Percentiles rank a stretch among this genome's conserved stretches.
phyloP scores from a whole-genome alignment of 208 protist genomes.

The Naegleria fowleri region DNA sequence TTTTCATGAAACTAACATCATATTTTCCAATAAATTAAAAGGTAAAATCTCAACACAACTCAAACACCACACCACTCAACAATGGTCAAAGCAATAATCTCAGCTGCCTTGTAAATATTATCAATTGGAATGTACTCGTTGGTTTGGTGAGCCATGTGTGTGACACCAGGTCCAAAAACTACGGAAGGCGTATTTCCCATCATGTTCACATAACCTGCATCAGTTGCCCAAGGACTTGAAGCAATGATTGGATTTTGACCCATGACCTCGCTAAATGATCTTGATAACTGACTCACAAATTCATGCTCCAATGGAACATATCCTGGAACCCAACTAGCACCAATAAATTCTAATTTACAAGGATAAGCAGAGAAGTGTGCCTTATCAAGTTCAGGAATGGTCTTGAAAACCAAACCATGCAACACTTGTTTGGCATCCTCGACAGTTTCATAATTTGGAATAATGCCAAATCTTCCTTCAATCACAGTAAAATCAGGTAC shows the following conservation, averaged over 20 bases:
- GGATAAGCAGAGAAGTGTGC: not conserved
- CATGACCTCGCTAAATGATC: not conserved
- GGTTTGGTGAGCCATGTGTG: slow-evolving; percentile 12
- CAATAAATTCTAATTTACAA: slow-evolving; percentile 11
- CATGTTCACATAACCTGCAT: slow-evolving; percentile 10
- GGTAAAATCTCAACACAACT: not conserved
- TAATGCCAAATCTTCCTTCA: slow-evolving; percentile 18
- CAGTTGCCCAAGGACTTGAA: slow-evolving; percentile 25
- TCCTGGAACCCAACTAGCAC: slow-evolving; percentile 15
- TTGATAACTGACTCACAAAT: not conserved
- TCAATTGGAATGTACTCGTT: slow-evolving; percentile 14
- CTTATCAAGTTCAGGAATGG: not conserved
- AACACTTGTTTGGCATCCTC: not conserved
- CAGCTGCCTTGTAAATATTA: slow-evolving; percentile 9
- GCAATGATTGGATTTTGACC: not conserved
- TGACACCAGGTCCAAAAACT: slow-evolving; percentile 23
- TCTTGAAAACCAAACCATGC: not conserved
- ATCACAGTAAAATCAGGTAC: slow-evolving; percentile 13
- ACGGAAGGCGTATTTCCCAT: not conserved
- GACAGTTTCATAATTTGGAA: slow-evolving; percentile 12
- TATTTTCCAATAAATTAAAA: too few relatives aligned
- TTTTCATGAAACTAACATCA: too few relatives aligned
- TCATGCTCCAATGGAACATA: not conserved
- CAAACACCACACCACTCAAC: not conserved
- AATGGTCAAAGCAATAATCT: slow-evolving; percentile 9